Conservation (phyloP, 495 filamentous ascomycete species). For the Penicillium cataractarum region DNA sequence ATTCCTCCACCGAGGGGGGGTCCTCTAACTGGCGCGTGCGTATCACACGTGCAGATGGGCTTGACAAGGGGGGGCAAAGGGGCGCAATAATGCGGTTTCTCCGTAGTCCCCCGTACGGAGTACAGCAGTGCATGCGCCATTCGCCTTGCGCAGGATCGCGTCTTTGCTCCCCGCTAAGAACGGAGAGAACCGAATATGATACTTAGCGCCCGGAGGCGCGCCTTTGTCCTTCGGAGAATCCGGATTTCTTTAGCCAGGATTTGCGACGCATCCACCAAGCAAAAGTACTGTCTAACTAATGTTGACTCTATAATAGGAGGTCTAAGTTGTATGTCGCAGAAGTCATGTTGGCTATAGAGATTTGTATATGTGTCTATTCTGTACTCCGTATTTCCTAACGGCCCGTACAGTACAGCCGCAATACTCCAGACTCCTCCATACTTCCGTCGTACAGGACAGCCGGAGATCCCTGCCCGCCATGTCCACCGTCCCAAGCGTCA, state of each 20-base stretch:
- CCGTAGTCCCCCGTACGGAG: background rate
- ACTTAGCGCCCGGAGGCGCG: background rate
- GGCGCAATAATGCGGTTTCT: background rate
- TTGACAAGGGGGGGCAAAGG: background rate
- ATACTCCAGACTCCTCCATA: background rate
- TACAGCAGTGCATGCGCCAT: background rate
- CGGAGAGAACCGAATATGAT: background rate
- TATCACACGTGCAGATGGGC: conserved; percentile 20
- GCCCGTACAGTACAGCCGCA: background rate
- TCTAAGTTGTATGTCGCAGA: background rate
- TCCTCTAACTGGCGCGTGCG: conserved; percentile 24
- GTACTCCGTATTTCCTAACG: background rate
- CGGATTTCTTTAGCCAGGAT: background rate
- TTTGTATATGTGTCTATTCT: background rate
- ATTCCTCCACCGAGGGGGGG: conserved; percentile 12
- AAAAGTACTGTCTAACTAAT: conserved; percentile 7
- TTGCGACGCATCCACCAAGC: conserved; percentile 2
- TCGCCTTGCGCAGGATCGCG: background rate
- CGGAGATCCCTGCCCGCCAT: conserved; percentile 28
- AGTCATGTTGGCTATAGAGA: background rate
- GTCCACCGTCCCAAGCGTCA: conserved; percentile 18
- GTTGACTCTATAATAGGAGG: background rate
- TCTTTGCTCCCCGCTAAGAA: background rate
- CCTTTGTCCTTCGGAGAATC: conserved; percentile 3
- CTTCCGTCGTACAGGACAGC: conserved; percentile 12